Percentiles rank a stretch among this genome's conserved stretches.
These are phyloP conservation scores for Agaricus blazei DNA, from an alignment of 768 basidiomycete species.

Conservation along the genomic window DNA sequence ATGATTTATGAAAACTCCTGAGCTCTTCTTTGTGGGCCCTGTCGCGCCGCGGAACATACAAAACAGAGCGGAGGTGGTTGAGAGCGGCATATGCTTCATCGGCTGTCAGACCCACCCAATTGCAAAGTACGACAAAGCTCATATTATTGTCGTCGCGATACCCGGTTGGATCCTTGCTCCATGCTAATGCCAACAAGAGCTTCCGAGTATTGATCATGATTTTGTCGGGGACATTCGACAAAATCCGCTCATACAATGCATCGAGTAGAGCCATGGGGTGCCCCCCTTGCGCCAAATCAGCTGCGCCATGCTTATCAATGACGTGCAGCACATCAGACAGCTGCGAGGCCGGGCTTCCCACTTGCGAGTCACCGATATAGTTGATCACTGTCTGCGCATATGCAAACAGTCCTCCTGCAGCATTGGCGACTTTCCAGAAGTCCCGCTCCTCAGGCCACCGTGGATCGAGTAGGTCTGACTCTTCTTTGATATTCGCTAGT, in stretches of 20 bases:
- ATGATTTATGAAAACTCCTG: not conserved
- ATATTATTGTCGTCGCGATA: too few relatives aligned
- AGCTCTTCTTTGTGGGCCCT: not conserved
- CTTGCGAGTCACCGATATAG: not conserved
- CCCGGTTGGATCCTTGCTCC: not conserved
- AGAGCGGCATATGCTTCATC: not conserved
- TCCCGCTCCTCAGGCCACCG: not conserved
- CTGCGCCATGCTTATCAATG: not conserved
- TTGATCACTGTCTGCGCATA: not conserved
- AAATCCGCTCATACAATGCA: slow-evolving; percentile 4
- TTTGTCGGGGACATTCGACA: not conserved
- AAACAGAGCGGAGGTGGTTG: not conserved
- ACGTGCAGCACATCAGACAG: not conserved
- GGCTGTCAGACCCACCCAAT: not conserved
- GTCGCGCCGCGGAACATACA: not conserved
- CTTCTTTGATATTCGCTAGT: not conserved
- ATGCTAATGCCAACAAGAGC: not conserved
- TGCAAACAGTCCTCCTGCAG: not conserved
- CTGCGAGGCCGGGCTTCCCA: not conserved
- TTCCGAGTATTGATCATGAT: not conserved
- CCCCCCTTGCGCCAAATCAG: not conserved
- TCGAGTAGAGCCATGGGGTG: slow-evolving; percentile 8
- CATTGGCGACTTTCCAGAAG: not conserved
- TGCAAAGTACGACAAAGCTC: not conserved
- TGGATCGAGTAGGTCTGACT: not conserved